Evolutionary conservation across 75 land plant species (phyloP).

Genomic region (Pinus tabuliformis): DNA sequence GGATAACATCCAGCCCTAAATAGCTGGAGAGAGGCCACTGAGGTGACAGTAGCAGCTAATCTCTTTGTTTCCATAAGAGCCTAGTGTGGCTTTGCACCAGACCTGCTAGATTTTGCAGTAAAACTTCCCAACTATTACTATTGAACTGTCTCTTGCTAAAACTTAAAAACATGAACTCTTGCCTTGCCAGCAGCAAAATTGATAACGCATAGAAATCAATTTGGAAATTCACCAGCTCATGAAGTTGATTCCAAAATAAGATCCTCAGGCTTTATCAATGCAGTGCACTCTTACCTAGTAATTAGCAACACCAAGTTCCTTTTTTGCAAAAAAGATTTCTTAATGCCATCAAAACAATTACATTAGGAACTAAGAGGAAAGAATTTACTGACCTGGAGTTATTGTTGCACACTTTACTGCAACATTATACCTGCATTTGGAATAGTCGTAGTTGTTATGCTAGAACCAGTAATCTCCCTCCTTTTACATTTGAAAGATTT

Average conservation of each 20-base stretch:
- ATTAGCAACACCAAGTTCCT: neutral
- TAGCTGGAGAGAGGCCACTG: no score
- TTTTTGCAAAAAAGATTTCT: neutral
- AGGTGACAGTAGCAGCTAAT: no score
- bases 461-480: neutral
- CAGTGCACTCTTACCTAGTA: neutral
- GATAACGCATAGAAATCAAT: neutral
- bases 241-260: neutral
- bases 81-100: no score
- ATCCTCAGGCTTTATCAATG: neutral
- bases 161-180: neutral
- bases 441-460: neutral
- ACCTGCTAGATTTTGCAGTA: no score
- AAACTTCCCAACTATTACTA: neutral
- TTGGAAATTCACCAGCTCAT: neutral
- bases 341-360: neutral
- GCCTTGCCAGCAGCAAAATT: neutral
- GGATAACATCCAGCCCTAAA: no score
- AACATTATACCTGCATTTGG: constrained; percentile 76
- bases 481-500: neutral
- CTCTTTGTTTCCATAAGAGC: no score
- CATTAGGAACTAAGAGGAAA: neutral
- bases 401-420: constrained; percentile 90
- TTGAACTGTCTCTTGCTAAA: neutral
- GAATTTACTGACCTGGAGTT: constrained; percentile 65